Base-by-base conservation (phyloP, 768 basidiomycete species). In the Podaxis rugospora region DNA sequence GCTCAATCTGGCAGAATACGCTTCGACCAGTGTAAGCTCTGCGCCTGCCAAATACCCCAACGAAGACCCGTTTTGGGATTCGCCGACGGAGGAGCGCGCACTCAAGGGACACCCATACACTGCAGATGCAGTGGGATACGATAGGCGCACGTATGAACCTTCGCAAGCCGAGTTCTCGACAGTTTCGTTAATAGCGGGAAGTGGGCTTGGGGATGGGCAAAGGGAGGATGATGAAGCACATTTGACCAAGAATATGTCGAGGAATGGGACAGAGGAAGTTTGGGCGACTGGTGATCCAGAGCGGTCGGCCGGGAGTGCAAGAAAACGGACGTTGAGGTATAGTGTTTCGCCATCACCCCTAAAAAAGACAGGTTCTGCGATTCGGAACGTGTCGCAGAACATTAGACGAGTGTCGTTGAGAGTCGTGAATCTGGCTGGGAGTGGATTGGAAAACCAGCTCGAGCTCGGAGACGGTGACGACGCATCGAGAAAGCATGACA, bases 391-490 rank as follows among this genome's bases (percentile, higher is more conserved):
- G 28, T 83, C 83, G 14, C 77, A 78, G 59, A 83, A 76, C 59
- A 63, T 92, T 5, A 79, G 82, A 11, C 78, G 88, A 21, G 85
- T 86, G 52, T 91, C 89, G 9, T 69, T 88, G 62, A 86, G 93
- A 14, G 91, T 95, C n/a, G 92, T 92, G 47, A 93, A 92, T 68
- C 71, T 95, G 58, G 84, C 83, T 6, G 84, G 83, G 1, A 74
- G 77, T 13, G 85, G 83, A 0, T 65, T 88, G 63, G 87, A 86
- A 59, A 81, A 81, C 14, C 87, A 86, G 61, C 69, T 88, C 16
- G 76, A 83, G 32, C 67, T 89, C 27, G 75, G 70, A 5, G 86
- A 88, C 55, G 79, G 67, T 1, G 78, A 78, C 42, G 77, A 78
- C 35, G 75, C 71, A 0, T 25, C 50, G 44, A 36, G 67, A 4